Percentiles rank a stretch among this genome's conserved stretches.
Conservation (phyloP, 352 stramenopile species). For the Phytophthora megakarya region DNA sequence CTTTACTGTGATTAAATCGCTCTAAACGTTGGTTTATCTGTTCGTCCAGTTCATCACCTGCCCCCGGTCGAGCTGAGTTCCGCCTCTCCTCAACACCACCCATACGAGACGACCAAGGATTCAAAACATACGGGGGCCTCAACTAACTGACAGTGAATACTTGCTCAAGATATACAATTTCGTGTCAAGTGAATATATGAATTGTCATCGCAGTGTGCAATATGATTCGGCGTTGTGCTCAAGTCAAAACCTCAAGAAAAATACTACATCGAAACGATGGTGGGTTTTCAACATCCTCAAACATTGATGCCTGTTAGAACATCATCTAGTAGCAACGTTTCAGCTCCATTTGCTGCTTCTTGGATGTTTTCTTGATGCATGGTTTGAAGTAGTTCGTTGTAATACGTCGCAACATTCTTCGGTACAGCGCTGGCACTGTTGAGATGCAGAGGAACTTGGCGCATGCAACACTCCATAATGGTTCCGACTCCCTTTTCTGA, state of each 20-base stretch:
- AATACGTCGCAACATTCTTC: neutral
- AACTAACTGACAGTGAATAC: constrained; percentile 19
- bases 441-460: neutral
- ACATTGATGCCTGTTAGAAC: neutral
- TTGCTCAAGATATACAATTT: constrained; percentile 19
- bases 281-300: too few species aligned
- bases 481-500: neutral
- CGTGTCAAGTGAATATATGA: constrained; percentile 21
- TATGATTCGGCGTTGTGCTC: too few species aligned
- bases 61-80: constrained; percentile 31
- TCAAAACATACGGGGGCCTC: constrained; percentile 25
- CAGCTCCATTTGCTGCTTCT: neutral
- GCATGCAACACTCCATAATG: neutral
- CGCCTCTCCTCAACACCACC: constrained; percentile 24
- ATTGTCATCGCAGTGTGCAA: constrained; percentile 7
- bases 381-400: neutral
- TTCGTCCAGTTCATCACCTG: constrained; percentile 28
- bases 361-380: neutral
- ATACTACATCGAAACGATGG: too few species aligned
- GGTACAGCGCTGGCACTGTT: neutral
- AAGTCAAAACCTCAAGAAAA: too few species aligned
- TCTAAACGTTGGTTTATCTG: constrained; percentile 14
- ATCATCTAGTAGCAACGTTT: neutral
- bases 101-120: constrained; percentile 23
- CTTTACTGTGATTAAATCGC: neutral